Evolutionary conservation across 371 early-diverging fungal species (phyloP).

Genomic region (Mucor velutinosus): DNA sequence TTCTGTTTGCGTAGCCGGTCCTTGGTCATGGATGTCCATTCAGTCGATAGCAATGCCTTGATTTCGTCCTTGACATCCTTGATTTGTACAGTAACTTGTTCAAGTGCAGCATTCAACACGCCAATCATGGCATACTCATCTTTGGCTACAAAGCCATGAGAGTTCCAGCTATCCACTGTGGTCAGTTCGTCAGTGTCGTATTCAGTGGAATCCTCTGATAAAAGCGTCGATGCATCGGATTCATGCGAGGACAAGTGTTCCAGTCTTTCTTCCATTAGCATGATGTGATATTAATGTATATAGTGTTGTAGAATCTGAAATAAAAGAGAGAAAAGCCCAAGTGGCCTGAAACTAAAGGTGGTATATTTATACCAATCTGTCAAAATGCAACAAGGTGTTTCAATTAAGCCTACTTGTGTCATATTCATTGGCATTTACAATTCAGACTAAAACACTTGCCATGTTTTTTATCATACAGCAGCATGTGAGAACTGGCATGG

Average conservation of each 20-base stretch:
- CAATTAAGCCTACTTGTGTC: background rate
- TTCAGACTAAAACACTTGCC: background rate
- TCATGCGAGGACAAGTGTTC: background rate
- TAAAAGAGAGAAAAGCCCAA: background rate
- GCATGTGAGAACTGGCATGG: too few relatives aligned
- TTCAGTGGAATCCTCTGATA: background rate
- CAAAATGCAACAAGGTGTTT: background rate
- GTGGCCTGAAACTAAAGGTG: background rate
- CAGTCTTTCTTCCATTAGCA: background rate
- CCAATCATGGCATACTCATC: conserved; percentile 35
- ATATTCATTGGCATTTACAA: background rate
- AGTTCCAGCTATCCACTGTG: conserved; percentile 18
- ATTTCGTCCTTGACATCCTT: conserved; percentile 43
- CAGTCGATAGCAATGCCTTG: conserved; percentile 29
- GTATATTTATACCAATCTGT: background rate
- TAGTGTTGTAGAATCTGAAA: too few relatives aligned
- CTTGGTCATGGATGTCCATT: conserved; percentile 44
- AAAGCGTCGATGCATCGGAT: background rate
- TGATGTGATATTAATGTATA: background rate
- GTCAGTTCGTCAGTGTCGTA: conserved; percentile 6
- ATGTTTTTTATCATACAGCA: too few relatives aligned
- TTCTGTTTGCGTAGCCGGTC: conserved; percentile 37
- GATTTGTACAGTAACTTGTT: conserved; percentile 45
- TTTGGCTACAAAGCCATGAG: conserved; percentile 19
- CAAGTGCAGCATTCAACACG: conserved; percentile 43